Conservation (phyloP, 78 protist genomes). For the Dictyostelium firmibasis region DNA sequence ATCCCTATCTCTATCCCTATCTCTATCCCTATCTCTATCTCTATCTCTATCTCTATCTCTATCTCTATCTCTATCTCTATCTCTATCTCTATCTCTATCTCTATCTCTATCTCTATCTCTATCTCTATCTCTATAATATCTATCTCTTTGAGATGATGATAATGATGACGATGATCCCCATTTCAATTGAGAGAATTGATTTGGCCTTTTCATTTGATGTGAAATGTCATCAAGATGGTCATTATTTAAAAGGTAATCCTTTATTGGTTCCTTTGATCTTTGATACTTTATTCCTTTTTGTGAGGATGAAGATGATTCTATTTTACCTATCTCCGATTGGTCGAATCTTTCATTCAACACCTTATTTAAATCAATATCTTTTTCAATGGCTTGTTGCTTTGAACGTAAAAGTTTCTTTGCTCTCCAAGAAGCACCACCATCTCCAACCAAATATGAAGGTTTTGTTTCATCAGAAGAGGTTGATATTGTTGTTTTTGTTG, state of each 20-base stretch:
- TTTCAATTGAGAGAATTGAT: neutral
- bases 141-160: neutral
- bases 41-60: constrained; percentile 38
- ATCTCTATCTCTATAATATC: neutral
- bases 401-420: constrained; percentile 40
- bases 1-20: constrained; percentile 16
- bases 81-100: constrained; percentile 20
- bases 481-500: neutral
- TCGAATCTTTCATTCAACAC: constrained; percentile 39
- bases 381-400: constrained; percentile 53
- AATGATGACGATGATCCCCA: neutral
- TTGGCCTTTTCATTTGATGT: constrained; percentile 44
- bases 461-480: neutral
- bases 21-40: constrained; percentile 16
- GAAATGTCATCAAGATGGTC: neutral
- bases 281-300: neutral
- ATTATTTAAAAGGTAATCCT: constrained; percentile 45
- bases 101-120: constrained; percentile 33
- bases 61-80: constrained; percentile 10
- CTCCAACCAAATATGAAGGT: constrained; percentile 36
- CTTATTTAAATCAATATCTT: neutral
- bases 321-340: neutral
- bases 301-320: neutral
- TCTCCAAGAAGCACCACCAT: constrained; percentile 78
- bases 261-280: neutral